These are phyloP conservation scores for Exophiala viscosa DNA, from an alignment of 2,329 filamentous ascomycete species.

Conservation along the genomic window DNA sequence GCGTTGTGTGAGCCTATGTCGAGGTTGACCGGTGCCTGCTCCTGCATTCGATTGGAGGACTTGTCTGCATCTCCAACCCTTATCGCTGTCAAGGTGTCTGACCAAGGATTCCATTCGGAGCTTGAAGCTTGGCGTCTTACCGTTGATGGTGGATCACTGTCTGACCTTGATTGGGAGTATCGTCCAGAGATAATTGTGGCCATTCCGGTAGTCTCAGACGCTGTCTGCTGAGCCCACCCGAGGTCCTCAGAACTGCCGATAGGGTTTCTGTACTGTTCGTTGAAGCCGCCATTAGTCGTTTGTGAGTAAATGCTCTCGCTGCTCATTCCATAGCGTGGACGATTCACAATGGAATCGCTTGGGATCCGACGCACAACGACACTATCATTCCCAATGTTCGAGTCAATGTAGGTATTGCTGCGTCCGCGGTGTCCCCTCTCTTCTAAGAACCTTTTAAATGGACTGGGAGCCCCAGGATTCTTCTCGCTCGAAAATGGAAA, in stretches of 20 bases:
- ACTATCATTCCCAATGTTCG: conserved; percentile 6
- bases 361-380: conserved; percentile 7
- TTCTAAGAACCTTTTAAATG: conserved; percentile 19
- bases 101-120: conserved; percentile 26
- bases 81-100: conserved; percentile 3
- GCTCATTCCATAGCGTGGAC: conserved; percentile 20
- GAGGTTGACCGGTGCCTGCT: conserved; percentile 37
- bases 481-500: conserved; percentile 21
- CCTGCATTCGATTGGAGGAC: conserved; percentile 34
- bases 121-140: conserved; percentile 1
- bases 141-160: neutral
- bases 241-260: conserved; percentile 20
- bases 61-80: neutral
- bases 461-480: conserved; percentile 16
- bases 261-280: conserved; percentile 13
- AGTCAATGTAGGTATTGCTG: neutral
- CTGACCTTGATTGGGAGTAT: conserved; percentile 6
- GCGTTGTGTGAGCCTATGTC: conserved; percentile 3
- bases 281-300: conserved; percentile 36
- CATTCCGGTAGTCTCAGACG: conserved; percentile 33
- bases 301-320: conserved; percentile 45
- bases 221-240: conserved; percentile 6
- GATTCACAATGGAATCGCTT: conserved; percentile 4
- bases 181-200: conserved; percentile 37
- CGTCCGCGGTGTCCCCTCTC: conserved; percentile 8